Conservation (phyloP, 2,329 filamentous ascomycete genomes). For the Pseudogymnoascus sp. region DNA sequence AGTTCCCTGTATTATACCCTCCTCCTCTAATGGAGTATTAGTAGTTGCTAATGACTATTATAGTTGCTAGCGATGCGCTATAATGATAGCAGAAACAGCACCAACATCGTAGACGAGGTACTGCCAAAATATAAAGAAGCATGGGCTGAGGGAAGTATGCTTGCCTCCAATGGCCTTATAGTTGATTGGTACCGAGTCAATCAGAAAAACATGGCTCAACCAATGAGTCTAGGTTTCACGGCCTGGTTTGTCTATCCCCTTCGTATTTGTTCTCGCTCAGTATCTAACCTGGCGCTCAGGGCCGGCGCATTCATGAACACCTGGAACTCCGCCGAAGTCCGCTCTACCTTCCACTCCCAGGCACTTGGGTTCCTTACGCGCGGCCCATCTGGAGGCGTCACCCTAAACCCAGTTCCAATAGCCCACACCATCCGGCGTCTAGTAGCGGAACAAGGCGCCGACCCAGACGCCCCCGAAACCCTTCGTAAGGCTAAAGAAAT, state of each 20-base stretch:
- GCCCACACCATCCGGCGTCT: conserved; percentile 22
- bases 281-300: conserved; percentile 15
- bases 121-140: conserved; percentile 33
- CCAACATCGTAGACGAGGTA: conserved; percentile 26
- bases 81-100: conserved; percentile 31
- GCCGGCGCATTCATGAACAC: conserved; percentile 31
- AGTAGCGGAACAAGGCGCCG: conserved; percentile 12
- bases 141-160: conserved; percentile 28
- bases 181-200: conserved; percentile 23
- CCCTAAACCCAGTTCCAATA: conserved; percentile 21
- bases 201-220: conserved; percentile 22
- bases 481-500: neutral
- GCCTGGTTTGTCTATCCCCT: conserved; percentile 25
- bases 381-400: conserved; percentile 19
- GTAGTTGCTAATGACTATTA: conserved; percentile 3
- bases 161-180: conserved; percentile 25
- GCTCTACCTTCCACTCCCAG: conserved; percentile 21
- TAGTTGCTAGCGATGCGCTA: conserved; percentile 33
- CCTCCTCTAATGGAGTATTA: neutral
- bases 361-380: conserved; percentile 25
- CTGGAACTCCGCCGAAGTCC: conserved; percentile 32
- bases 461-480: conserved; percentile 13
- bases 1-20: conserved; percentile 32
- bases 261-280: conserved; percentile 3
- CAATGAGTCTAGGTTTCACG: conserved; percentile 20